Base-by-base conservation (phyloP, 306 rosid genomes). In the Oxytropis ochrocephala region DNA sequence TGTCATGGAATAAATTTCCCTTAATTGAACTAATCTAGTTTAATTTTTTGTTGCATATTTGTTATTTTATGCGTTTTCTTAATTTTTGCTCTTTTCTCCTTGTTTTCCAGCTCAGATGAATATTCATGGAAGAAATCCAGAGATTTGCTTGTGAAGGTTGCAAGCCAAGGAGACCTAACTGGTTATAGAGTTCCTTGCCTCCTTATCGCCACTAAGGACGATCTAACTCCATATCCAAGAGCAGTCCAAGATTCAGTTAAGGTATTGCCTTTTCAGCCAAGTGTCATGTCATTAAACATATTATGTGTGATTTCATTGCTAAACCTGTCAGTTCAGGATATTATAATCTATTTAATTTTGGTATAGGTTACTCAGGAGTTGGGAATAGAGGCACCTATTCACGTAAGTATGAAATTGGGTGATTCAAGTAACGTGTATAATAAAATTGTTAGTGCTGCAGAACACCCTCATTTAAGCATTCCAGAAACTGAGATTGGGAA, bases 401-500 rank as follows among this genome's bases (percentile, higher is more conserved):
- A 86, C 32, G 68, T 88, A 67, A 90, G 98, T 74, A 81, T 85
- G 86, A 88, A 88, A 81, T 85, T 79, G 53, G 83, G 87, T 7
- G 88, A 80, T 60, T 59, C 86, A 46, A 86, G 83, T 66, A 81
- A 85, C 48, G 81, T 90, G 73, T 93, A 86, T 70, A 49, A 76
- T 70, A 93, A 79, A 79, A 87, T 90, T 50, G 54, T 90, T 24
- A 57, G 79, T 30, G 96, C 86, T 42, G 94, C 96, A 4, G 90
- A 81, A 56, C 97, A 81, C 64, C 97, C 98, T 67, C 94, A 93
- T 85, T 42, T 85, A 61, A 79, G 89, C 77, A 84, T 93, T 78
- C 98, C 97, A 14, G 97, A 88, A 87, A 93, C 98, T 5, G 92
- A 93, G 81, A 76, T 79, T 42, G 96, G 94, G 75, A 88, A 81